A percentile compares a stretch with the other conserved stretches of the same genome.
Evolutionary conservation across 2,329 filamentous ascomycete genomes (phyloP).

Genomic region (Emericellopsis atlantica): DNA sequence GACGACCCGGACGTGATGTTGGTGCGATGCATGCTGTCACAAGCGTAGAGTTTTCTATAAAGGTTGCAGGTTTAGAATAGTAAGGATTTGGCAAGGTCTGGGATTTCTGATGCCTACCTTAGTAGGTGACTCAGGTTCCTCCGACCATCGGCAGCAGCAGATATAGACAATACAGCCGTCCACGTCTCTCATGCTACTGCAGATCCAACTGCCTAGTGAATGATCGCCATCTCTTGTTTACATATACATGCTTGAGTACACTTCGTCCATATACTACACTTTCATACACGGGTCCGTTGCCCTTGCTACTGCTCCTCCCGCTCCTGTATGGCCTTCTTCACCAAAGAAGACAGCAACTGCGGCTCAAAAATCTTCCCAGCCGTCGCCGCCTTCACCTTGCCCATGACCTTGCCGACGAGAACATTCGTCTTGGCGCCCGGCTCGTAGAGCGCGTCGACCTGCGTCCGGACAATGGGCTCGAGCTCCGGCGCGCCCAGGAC

Average conservation of each 20-base stretch:
- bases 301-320: not conserved
- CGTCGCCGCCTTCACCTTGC: conserved; percentile 39
- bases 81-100: no score
- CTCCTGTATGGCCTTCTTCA: conserved; percentile 14
- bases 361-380: conserved; percentile 54
- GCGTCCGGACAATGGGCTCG: conserved; percentile 33
- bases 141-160: no score
- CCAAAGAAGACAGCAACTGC: conserved; percentile 44
- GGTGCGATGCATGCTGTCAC: conserved; percentile 16
- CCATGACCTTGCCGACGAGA: conserved; percentile 50
- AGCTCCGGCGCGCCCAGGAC: conserved; percentile 47
- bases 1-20: conserved; percentile 35
- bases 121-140: no score
- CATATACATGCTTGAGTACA: no score
- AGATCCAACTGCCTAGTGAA: no score
- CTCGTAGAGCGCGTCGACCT: conserved; percentile 35
- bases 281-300: not conserved
- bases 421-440: conserved; percentile 22
- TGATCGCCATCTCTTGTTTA: no score
- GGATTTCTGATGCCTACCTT: no score
- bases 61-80: no score
- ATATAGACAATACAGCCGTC: no score
- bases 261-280: not conserved
- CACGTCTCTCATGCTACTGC: no score
- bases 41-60: no score